These are phyloP conservation scores for Phtheirospermum japonicum DNA, from an alignment of 257 asterid species.

Conservation along the genomic window DNA sequence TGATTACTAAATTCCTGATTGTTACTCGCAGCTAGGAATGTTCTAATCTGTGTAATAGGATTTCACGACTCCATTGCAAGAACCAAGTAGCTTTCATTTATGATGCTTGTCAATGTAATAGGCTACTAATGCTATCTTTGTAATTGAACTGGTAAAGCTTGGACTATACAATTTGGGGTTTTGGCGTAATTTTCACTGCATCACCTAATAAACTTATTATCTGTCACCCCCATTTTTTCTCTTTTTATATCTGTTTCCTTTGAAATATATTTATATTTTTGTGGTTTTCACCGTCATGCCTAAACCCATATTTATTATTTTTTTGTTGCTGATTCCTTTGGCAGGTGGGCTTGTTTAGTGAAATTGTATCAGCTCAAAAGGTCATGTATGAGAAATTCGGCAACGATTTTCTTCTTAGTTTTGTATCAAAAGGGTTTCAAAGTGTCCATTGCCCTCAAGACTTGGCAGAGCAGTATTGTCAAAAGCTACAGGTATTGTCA, in stretches of 20 bases:
- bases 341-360: constrained; percentile 74
- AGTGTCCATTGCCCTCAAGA: constrained; percentile 72
- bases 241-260: background rate
- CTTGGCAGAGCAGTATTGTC: constrained; percentile 83
- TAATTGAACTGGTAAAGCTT: no score
- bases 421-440: constrained; percentile 72
- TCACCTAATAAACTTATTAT: no score
- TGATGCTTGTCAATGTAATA: no score
- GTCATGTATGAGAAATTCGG: constrained; percentile 91
- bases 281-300: background rate
- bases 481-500: constrained; percentile 71
- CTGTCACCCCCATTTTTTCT: no score
- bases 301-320: background rate
- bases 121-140: no score
- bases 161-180: no score
- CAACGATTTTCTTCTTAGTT: constrained; percentile 63
- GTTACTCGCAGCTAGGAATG: no score
- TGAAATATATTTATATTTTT: no score
- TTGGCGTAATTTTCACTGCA: no score
- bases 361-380: constrained; percentile 82
- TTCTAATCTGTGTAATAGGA: no score
- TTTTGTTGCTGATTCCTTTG: constrained; percentile 24
- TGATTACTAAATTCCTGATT: background rate
- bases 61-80: no score
- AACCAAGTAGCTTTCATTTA: no score